phyloP scores from a whole-genome alignment of 176 grass and related monocot species.

The Triticum dicoccoides region DNA sequence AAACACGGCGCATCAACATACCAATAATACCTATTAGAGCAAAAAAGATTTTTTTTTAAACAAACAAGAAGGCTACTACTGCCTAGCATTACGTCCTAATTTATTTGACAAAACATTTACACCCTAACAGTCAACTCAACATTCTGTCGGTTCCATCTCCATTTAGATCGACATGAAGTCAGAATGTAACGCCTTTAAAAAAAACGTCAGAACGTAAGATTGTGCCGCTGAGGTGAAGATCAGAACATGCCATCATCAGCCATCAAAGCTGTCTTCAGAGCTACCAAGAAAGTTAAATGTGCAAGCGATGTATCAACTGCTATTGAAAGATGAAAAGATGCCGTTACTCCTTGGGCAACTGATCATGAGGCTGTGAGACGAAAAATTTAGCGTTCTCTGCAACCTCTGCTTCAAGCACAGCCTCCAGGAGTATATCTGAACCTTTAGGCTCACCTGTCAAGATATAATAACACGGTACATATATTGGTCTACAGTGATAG shows the following conservation, averaged over 20 bases:
- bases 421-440: conserved; percentile 77
- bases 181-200: background rate
- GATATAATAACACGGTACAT: conserved; percentile 1
- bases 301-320: background rate
- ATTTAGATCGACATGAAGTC: background rate
- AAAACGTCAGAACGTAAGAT: background rate
- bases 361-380: conserved; percentile 53
- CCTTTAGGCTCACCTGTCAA: conserved; percentile 58
- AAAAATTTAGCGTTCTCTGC: conserved; percentile 73
- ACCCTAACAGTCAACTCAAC: background rate
- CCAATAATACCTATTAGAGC: no score
- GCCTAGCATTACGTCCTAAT: background rate
- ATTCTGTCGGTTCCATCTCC: background rate
- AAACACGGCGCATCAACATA: no score
- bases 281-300: background rate
- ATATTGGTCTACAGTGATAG: background rate
- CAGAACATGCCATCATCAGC: background rate
- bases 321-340: background rate
- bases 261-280: conserved; percentile 1
- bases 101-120: background rate
- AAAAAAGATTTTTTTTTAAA: background rate
- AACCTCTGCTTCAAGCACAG: conserved; percentile 82
- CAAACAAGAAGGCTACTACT: background rate
- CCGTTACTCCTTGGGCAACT: conserved; percentile 34
- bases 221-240: background rate